Percentiles rank a stretch among this genome's conserved stretches.
phyloP scores from a whole-genome alignment of 371 early-diverging fungal genomes.

The Lichtheimia hyalospora region DNA sequence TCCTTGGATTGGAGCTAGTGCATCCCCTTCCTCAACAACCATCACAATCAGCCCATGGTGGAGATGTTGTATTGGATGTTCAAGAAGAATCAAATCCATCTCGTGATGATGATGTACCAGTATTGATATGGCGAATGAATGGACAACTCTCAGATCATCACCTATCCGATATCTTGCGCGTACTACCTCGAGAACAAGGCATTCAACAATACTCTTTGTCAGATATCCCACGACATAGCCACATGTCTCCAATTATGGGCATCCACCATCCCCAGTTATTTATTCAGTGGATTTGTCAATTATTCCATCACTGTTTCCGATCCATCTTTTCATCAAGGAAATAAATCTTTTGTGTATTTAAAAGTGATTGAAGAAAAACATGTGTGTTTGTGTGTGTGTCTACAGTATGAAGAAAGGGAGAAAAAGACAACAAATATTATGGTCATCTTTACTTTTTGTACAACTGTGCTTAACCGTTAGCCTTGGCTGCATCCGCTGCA shows the following conservation, averaged over 20 bases:
- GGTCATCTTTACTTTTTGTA: neutral
- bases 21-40: neutral
- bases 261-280: constrained; percentile 7
- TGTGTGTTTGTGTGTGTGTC: neutral
- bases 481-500: constrained; percentile 31
- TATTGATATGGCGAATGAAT: constrained; percentile 27
- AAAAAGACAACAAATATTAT: neutral
- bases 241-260: constrained; percentile 1
- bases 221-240: constrained; percentile 5
- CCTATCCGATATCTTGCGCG: constrained; percentile 6
- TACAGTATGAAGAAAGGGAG: neutral
- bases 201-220: constrained; percentile 4
- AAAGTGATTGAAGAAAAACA: neutral
- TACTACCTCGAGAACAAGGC: constrained; percentile 4
- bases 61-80: constrained; percentile 5
- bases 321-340: constrained; percentile 5
- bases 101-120: constrained; percentile 4
- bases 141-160: constrained; percentile 8
- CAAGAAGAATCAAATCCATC: neutral
- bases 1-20: constrained; percentile 22
- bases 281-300: constrained; percentile 10
- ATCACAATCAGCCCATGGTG: neutral
- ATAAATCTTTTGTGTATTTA: neutral
- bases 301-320: constrained; percentile 8
- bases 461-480: constrained; percentile 24